phyloP scores from a whole-genome alignment of 163 green algal species.

The Prototheca wickerhamii region DNA sequence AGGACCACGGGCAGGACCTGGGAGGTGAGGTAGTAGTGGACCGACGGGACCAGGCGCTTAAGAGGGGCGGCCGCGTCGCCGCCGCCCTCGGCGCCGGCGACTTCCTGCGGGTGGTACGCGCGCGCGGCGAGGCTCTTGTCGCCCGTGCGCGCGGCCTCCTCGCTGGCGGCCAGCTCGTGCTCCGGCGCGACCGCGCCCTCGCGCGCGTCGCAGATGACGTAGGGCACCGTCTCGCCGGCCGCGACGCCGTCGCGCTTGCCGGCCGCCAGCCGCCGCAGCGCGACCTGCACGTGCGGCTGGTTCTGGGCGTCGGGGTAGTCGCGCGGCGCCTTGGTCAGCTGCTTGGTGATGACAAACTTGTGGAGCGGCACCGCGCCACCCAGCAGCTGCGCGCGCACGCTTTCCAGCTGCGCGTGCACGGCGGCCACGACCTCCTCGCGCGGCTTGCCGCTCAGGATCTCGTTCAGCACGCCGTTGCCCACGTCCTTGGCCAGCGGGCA shows the following conservation, averaged over 20 bases:
- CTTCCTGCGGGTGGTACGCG: slow-evolving; percentile 85
- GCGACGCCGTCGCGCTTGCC: slow-evolving; percentile 72
- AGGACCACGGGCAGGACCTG: slow-evolving; percentile 93
- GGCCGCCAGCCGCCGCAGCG: slow-evolving; percentile 57
- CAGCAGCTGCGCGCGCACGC: slow-evolving; percentile 26
- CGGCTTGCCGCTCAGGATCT: slow-evolving; percentile 75
- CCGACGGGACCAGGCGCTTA: slow-evolving; percentile 70
- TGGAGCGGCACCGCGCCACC: slow-evolving; percentile 43
- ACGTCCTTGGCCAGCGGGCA: slow-evolving; percentile 81
- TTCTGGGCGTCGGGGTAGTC: slow-evolving; percentile 91
- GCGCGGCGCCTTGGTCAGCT: slow-evolving; percentile 87
- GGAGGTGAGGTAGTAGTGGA: slow-evolving; percentile 84
- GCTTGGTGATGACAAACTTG: slow-evolving; percentile 95
- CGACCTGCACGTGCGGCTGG: slow-evolving; percentile 96
- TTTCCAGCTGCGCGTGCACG: slow-evolving; percentile 57
- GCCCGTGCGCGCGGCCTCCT: background rate
- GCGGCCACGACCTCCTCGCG: slow-evolving; percentile 67
- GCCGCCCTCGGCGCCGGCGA: slow-evolving; percentile 28
- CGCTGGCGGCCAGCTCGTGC: background rate
- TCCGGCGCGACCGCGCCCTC: slow-evolving; percentile 12
- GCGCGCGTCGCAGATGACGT: slow-evolving; percentile 81
- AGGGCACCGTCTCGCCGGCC: slow-evolving; percentile 85
- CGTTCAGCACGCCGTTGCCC: slow-evolving; percentile 68
- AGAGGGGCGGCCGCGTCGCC: too few species aligned
- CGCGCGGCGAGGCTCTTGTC: slow-evolving; percentile 70